phyloP scores from a whole-genome alignment of 768 basidiomycete species.

The Boletus patriciae region DNA sequence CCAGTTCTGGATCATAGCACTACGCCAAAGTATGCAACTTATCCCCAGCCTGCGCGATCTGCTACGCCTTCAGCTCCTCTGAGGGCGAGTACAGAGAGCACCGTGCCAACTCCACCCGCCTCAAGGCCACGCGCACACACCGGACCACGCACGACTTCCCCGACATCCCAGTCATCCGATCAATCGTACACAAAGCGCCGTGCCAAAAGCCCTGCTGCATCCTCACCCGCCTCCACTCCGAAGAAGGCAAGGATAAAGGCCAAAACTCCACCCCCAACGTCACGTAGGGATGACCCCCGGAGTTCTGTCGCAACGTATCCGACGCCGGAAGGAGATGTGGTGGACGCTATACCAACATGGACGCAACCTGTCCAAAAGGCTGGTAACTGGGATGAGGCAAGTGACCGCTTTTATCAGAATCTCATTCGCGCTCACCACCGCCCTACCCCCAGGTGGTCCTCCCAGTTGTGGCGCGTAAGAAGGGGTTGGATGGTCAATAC shows the following conservation, averaged over 20 bases:
- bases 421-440: conserved; percentile 7
- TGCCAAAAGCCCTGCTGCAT: conserved; percentile 48
- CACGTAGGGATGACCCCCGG: conserved; percentile 45
- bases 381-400: conserved; percentile 85
- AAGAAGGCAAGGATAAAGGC: conserved; percentile 41
- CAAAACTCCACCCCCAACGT: conserved; percentile 33
- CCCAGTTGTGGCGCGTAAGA: conserved; percentile 82
- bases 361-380: conserved; percentile 66
- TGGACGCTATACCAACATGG: conserved; percentile 80
- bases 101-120: conserved; percentile 36
- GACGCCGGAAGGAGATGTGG: conserved; percentile 51
- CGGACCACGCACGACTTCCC: conserved; percentile 29
- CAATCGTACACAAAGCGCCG: conserved; percentile 44
- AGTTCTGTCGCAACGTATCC: conserved; percentile 71
- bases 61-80: conserved; percentile 42
- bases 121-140: conserved; percentile 26
- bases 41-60: conserved; percentile 42
- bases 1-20: conserved; percentile 37
- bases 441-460: conserved; percentile 63
- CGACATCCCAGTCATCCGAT: conserved; percentile 29
- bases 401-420: conserved; percentile 19
- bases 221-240: conserved; percentile 38
- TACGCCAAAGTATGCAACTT: conserved; percentile 43
- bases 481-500: conserved; percentile 70
- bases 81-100: conserved; percentile 42